Base-by-base conservation (phyloP, 1,284 basidiomycete genomes). In the Lentinula novae-zelandiae region DNA sequence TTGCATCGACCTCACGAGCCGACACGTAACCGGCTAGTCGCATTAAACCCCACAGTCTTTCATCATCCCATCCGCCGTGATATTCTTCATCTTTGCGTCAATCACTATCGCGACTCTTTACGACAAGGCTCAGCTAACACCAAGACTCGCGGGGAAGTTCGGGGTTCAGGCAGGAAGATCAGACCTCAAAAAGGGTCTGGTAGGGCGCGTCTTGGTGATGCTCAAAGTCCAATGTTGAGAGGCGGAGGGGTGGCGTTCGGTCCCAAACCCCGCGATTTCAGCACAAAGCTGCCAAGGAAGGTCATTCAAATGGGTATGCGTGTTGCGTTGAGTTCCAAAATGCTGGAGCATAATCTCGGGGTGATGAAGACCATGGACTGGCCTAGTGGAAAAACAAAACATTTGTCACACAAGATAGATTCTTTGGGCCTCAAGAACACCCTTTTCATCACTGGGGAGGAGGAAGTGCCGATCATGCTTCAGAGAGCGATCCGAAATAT, bases 231-330 rank as follows among this genome's bases (percentile, higher is more conserved):
- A 4, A 93, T 95, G 78, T 84, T 96, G 65, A 83, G 90, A 39
- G 96, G 96, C 57, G 96, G 96, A 76, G 96, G 95, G 67, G 86
- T 92, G 34, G 93, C 93, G 2, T 94, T 94, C 67, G 94, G 94
- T 42, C 93, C 95, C 0, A 89, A 92, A 70, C 93, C 93, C 0
- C 85, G 95, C 59, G 92, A 97, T 74, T 96, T 95, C 73, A 87
- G 92, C 66, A 96, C 93, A 51, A 89, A 92, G 64, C 82, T 98
- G 13, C 92, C 93, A 8, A 84, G 94, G 62, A 96, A 96, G 74
- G 91, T 97, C 60, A 84, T 95, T 44, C 82, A 93, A 69, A 90
- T 98, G 81, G 96, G 95, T n/a, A 87, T 98, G 82, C 85, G 92
- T 31, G 89, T 94, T 49, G 93, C 93, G 0, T 75, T 98, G 54